phyloP scores from a whole-genome alignment of 768 basidiomycete genomes.

The Lentinula edodes region DNA sequence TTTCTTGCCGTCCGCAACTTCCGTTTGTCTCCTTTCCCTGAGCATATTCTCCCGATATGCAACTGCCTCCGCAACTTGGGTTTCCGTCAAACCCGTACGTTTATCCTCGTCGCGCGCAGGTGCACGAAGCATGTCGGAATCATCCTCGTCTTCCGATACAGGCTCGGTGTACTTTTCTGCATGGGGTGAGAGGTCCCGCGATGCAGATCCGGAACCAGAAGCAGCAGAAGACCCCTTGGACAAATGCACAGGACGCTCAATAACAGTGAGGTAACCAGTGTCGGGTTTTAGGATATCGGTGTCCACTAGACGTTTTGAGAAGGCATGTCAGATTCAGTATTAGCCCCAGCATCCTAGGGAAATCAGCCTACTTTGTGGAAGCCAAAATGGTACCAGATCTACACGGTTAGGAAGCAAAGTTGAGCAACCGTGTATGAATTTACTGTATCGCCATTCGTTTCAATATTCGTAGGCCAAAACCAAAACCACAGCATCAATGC shows the following conservation, averaged over 20 bases:
- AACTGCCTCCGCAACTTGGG: constrained; percentile 77
- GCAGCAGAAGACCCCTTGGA: constrained; percentile 34
- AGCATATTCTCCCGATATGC: constrained; percentile 82
- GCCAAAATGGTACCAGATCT: constrained; percentile 97
- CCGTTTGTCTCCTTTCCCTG: constrained; percentile 35
- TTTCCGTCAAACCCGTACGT: constrained; percentile 68
- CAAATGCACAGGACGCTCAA: constrained; percentile 62
- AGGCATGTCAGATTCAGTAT: too few relatives aligned
- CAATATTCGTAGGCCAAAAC: background rate
- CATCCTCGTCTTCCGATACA: constrained; percentile 92
- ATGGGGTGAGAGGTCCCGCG: constrained; percentile 26
- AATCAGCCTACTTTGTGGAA: constrained; percentile 73
- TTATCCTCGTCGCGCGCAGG: constrained; percentile 80
- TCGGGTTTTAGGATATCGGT: constrained; percentile 92
- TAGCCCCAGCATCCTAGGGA: background rate
- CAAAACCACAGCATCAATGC: constrained; percentile 8
- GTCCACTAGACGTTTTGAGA: constrained; percentile 57
- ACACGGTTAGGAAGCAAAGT: constrained; percentile 89
- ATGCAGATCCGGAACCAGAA: constrained; percentile 34
- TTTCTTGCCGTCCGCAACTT: constrained; percentile 9
- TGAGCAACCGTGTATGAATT: constrained; percentile 96
- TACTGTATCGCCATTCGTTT: constrained; percentile 36
- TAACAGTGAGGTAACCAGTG: constrained; percentile 64
- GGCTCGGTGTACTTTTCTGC: constrained; percentile 74
- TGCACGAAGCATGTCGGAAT: constrained; percentile 61